Evolutionary conservation across 139 green algal species (phyloP).

Genomic region (Mesotaenium endlicherianum): DNA sequence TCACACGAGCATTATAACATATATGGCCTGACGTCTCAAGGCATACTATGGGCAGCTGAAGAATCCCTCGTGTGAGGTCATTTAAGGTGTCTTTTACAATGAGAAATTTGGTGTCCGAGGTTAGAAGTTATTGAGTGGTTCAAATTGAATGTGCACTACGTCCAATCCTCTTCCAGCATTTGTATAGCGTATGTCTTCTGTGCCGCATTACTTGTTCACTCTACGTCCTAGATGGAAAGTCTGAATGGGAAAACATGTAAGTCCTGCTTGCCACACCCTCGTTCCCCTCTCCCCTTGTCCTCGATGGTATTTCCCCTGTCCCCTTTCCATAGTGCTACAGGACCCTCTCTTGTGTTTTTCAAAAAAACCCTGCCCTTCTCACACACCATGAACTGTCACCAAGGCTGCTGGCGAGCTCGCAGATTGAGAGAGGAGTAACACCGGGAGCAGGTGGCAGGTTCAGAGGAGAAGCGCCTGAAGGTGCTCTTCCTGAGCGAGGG

Average conservation of each 20-base stretch:
- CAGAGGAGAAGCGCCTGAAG: neutral
- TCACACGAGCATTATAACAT: neutral
- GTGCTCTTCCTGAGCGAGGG: conserved; percentile 74
- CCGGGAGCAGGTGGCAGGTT: neutral
- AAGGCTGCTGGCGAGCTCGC: neutral
- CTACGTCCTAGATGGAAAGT: too few relatives aligned
- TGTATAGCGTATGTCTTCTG: too few relatives aligned
- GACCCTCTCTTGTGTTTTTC: neutral
- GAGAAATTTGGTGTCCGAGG: too few relatives aligned
- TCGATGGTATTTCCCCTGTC: neutral
- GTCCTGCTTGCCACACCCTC: neutral
- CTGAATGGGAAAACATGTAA: too few relatives aligned
- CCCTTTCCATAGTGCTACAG: neutral
- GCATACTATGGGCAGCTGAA: neutral
- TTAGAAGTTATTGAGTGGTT: too few relatives aligned
- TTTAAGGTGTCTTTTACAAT: too few relatives aligned
- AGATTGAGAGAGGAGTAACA: neutral
- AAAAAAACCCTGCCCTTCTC: neutral
- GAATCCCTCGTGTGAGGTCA: too few relatives aligned
- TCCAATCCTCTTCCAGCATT: too few relatives aligned
- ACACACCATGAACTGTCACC: neutral
- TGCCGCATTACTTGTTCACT: too few relatives aligned
- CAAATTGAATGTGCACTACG: too few relatives aligned
- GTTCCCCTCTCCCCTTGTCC: neutral
- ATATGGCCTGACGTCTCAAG: neutral